Percentiles rank a stretch among this genome's conserved stretches.
Evolutionary conservation across 768 basidiomycete genomes (phyloP).

Genomic region (Macrocybe gigantea): DNA sequence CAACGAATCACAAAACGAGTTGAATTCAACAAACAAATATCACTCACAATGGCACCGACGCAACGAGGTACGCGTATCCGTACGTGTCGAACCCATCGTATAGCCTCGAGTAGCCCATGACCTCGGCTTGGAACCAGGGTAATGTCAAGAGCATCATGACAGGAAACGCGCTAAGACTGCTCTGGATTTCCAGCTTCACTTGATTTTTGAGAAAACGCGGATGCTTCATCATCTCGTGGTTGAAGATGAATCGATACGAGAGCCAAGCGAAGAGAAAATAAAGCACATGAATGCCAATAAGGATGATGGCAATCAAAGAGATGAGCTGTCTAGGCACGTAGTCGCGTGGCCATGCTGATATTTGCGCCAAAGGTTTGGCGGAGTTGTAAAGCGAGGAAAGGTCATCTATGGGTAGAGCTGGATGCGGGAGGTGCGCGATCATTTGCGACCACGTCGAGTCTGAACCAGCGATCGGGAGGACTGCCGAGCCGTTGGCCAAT

Average conservation of each 20-base stretch:
- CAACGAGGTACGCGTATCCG: constrained; percentile 65
- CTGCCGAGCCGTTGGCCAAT: constrained; percentile 33
- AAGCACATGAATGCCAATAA: constrained; percentile 75
- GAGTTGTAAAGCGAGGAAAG: constrained; percentile 22
- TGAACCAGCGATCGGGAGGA: constrained; percentile 22
- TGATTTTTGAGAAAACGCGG: constrained; percentile 92
- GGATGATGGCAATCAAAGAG: constrained; percentile 66
- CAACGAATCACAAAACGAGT: neutral
- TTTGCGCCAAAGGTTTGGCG: constrained; percentile 23
- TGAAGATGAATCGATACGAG: constrained; percentile 85
- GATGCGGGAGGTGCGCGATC: constrained; percentile 52
- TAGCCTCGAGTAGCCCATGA: constrained; percentile 74
- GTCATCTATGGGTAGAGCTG: constrained; percentile 36
- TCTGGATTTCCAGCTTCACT: constrained; percentile 71
- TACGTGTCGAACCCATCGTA: constrained; percentile 79
- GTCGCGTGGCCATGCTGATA: constrained; percentile 83
- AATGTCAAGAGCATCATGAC: constrained; percentile 78
- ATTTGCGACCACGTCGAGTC: constrained; percentile 47
- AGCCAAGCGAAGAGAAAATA: constrained; percentile 88
- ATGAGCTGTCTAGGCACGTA: constrained; percentile 73
- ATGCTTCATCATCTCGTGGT: constrained; percentile 92
- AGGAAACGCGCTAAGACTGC: constrained; percentile 74
- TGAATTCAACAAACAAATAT: neutral
- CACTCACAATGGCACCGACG: constrained; percentile 66
- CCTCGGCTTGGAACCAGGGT: constrained; percentile 93